Conservation (phyloP, 352 stramenopile species). For the Phytophthora cajani region DNA sequence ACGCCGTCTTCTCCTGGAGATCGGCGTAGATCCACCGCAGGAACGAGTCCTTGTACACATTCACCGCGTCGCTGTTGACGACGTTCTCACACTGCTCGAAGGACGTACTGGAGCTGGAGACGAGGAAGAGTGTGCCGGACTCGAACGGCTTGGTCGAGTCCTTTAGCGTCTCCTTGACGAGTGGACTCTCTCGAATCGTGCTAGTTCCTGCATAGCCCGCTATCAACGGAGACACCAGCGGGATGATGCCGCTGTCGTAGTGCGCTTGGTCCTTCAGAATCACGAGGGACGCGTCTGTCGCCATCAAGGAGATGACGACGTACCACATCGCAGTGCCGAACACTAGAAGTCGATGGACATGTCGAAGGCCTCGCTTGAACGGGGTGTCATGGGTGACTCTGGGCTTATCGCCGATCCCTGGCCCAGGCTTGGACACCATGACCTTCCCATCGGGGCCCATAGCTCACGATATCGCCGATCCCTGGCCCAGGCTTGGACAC, state of each 20-base stretch:
- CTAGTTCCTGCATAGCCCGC: slow-evolving; percentile 31
- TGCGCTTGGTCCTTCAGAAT: slow-evolving; percentile 34
- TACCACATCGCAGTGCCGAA: slow-evolving; percentile 38
- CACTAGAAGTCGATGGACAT: slow-evolving; percentile 26
- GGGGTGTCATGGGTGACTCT: slow-evolving; percentile 18
- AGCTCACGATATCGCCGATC: too few relatives aligned
- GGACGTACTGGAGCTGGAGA: slow-evolving; percentile 28
- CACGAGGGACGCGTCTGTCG: slow-evolving; percentile 21
- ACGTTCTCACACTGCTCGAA: slow-evolving; percentile 19
- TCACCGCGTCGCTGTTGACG: slow-evolving; percentile 3
- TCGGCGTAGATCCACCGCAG: slow-evolving; percentile 38
- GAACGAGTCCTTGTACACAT: slow-evolving; percentile 42
- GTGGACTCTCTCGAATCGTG: slow-evolving; percentile 39
- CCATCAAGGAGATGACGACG: slow-evolving; percentile 40
- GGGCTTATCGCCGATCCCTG: background rate
- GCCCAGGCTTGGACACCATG: slow-evolving; percentile 15
- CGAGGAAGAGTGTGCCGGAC: slow-evolving; percentile 44
- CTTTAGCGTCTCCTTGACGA: slow-evolving; percentile 34
- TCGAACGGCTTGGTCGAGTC: slow-evolving; percentile 36
- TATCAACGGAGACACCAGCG: slow-evolving; percentile 31
- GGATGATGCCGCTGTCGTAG: slow-evolving; percentile 14
- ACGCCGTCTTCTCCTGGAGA: slow-evolving; percentile 40
- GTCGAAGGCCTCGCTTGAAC: slow-evolving; percentile 23
- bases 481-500: slow-evolving; percentile 12
- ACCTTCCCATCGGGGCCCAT: slow-evolving; percentile 34